phyloP scores from a whole-genome alignment of 2,329 filamentous ascomycete genomes.

The Chaetomiaceae sp. region DNA sequence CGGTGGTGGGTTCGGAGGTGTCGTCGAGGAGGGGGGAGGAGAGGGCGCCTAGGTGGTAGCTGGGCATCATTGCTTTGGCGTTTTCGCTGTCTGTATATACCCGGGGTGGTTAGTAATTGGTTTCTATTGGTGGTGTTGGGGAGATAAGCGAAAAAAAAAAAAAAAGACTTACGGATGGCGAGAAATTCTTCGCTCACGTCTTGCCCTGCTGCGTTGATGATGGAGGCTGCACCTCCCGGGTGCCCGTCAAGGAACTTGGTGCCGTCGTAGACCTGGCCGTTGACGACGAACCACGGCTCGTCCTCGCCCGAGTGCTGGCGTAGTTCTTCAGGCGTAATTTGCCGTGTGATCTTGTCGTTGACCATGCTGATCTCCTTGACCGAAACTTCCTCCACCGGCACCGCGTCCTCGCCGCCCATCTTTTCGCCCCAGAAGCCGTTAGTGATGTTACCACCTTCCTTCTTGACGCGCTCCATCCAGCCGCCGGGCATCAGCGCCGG shows the following conservation, averaged over 20 bases:
- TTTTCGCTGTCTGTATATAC: constrained; percentile 80
- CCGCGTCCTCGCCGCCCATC: constrained; percentile 46
- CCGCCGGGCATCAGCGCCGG: constrained; percentile 72
- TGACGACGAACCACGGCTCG: constrained; percentile 80
- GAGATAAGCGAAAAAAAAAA: not conserved
- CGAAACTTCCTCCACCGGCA: constrained; percentile 41
- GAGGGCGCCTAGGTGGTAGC: constrained; percentile 79
- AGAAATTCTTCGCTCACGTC: constrained; percentile 87
- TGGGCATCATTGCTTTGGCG: constrained; percentile 82
- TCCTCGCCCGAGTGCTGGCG: constrained; percentile 59
- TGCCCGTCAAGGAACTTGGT: constrained; percentile 75
- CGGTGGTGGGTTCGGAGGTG: constrained; percentile 31
- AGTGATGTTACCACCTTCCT: constrained; percentile 68
- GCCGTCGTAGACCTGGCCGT: constrained; percentile 85
- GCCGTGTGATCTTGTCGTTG: constrained; percentile 57
- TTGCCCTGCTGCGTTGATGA: constrained; percentile 73
- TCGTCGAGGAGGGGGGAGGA: constrained; percentile 43
- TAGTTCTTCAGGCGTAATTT: constrained; percentile 68
- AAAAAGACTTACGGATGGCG: constrained; percentile 69
- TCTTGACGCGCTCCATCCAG: constrained; percentile 93
- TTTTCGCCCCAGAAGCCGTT: constrained; percentile 85
- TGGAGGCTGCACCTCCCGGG: constrained; percentile 81
- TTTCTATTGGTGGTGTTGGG: not conserved
- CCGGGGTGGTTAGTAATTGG: constrained; percentile 11
- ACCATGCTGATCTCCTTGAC: constrained; percentile 72